Base-by-base conservation (phyloP, 768 basidiomycete species). In the Paxillus ammoniavirescens region DNA sequence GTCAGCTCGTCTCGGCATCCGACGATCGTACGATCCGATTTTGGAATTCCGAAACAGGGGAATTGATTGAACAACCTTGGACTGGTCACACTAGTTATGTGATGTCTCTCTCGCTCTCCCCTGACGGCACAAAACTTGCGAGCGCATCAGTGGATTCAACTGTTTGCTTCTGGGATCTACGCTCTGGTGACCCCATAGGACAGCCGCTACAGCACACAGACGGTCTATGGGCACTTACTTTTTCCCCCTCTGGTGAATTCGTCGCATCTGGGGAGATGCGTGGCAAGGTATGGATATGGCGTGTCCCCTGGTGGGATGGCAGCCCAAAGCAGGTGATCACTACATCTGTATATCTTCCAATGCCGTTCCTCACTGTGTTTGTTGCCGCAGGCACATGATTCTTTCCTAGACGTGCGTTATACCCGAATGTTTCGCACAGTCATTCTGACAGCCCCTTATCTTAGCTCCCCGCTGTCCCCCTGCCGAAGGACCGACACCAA, bases 151-250 rank as follows among this genome's bases (percentile, higher is more conserved):
- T 0, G 3, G 59, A 60, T 47, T 0, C 8, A 1, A 44, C 55
- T 1, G 8, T 60, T 35, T 40, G 60, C 15, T 48, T 61, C 41
- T 61, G 58, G 60, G 9, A 54, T 6, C 1, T 41, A 9, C 8
- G 36, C 1, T 49, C 38, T 26, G 54, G 58, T 1, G 0, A 15
- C 15, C 41, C 47, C 0, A 4, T 61, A 1, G 49, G 23, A n/a
- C 26, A 43, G n/a, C 23, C 5, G 35, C 31, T 55, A 21, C 50
- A 18, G 5, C 45, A 44, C 17, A 1, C 5, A 1, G 14, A 7
- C 0, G 0, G 0, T 0, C 15, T 47, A 1, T 1, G 3, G 0
- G 13, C 3, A 3, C 17, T 41, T n/a, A 26, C 28, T 26, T 46
- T 52, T n/a, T 46, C 57, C 21, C 50, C 53, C 4, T 52, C 28